Evolutionary conservation across 1,139 yeast species (phyloP), one percentile per base, ranked within the genome.

Genomic region (Blastobotrys niveus): DNA sequence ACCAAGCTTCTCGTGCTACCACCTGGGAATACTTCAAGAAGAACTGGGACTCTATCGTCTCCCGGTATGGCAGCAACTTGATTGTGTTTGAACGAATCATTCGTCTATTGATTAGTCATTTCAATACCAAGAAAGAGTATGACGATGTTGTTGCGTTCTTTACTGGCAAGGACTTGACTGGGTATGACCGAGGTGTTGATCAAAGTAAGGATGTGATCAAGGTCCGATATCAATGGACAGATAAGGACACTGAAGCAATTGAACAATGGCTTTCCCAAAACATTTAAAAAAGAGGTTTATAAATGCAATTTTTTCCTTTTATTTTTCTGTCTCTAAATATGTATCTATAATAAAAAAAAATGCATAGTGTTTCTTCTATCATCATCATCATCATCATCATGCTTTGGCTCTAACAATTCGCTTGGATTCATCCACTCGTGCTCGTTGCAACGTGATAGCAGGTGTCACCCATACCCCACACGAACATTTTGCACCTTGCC

Each of bases 381-480:
- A n/a, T n/a, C n/a, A n/a, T n/a, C n/a, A n/a, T n/a, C n/a, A n/a
- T n/a, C n/a, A n/a, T n/a, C n/a, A 5, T 12, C 17, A 46, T 5
- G 43, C 47, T 26, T 47, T 47, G 1, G 49, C 42, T 30, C 42
- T 25, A 9, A 36, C 41, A 43, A 38, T 33, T 38, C 44, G 27
- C 26, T 52, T 46, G 51, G 84, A 72, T 49, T 76, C 77, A 60
- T 89, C 96, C 5, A 86, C 91, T 60, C 86, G 84, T 3, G 89
- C 82, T 33, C 81, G 70, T 61, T 82, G 91, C 41, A 91, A 63
- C 61, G 85, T 88, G 49, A 93, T 75, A 1, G 95, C 95, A 0
- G 99, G 98, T 5, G 87, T 76, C 71, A 91, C 81, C 99, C 99
- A 91, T 56, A 78, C 78, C 2, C 97, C 96, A 65, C 99, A 91